These are phyloP conservation scores for Arctium lappa DNA, from an alignment of 129 eudicot genomes.

Conservation along the genomic window DNA sequence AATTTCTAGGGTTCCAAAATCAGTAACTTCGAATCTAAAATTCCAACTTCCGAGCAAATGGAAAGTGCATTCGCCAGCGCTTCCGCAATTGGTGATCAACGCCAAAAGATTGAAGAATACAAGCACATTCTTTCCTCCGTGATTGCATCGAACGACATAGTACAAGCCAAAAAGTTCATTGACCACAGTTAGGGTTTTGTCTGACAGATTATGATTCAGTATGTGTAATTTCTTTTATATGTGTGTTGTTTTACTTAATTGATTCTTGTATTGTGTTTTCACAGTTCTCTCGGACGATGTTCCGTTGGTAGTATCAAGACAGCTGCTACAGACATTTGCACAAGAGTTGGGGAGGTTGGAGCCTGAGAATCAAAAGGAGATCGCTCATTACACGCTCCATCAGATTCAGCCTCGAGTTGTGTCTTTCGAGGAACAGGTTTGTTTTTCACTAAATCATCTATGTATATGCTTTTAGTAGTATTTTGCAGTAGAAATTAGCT, in stretches of 20 bases:
- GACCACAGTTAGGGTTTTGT: constrained; percentile 56
- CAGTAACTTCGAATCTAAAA: neutral
- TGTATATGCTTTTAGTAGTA: neutral
- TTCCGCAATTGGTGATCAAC: constrained; percentile 77
- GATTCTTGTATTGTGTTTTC: neutral
- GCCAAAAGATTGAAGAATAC: constrained; percentile 92
- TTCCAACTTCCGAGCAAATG: constrained; percentile 32
- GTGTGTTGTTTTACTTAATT: neutral
- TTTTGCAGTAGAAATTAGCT: neutral
- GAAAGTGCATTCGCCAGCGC: constrained; percentile 87
- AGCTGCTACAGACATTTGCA: constrained; percentile 89
- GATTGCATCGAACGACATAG: constrained; percentile 65
- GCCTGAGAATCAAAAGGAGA: constrained; percentile 86
- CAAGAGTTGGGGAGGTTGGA: constrained; percentile 78
- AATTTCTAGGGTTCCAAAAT: constrained; percentile 31
- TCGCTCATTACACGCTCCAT: constrained; percentile 81
- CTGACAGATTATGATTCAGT: neutral
- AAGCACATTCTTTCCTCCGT: constrained; percentile 79
- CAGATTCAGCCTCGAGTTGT: constrained; percentile 98
- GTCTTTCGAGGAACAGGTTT: constrained; percentile 92
- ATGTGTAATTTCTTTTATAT: neutral
- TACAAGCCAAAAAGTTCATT: constrained; percentile 70
- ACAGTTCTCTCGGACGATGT: constrained; percentile 92
- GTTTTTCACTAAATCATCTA: neutral
- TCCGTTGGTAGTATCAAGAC: constrained; percentile 87